Evolutionary conservation across 495 filamentous ascomycete species (phyloP).

Genomic region (Viridothelium virens): DNA sequence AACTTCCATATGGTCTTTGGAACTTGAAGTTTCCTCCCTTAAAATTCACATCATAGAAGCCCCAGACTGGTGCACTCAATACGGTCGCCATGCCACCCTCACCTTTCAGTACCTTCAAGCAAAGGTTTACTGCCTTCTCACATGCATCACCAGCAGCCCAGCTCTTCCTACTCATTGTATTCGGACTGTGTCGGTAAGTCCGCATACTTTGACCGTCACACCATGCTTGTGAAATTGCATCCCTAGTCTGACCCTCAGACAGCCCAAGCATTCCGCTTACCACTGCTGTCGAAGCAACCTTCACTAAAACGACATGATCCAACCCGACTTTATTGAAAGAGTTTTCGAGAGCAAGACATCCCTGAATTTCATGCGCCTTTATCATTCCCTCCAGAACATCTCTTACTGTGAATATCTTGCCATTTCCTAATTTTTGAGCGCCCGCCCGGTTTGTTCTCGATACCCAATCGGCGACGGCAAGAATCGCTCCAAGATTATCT

Average conservation of each 20-base stretch:
- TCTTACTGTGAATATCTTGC: conserved; percentile 75
- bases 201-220: conserved; percentile 92
- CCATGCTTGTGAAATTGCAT: conserved; percentile 94
- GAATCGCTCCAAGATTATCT: conserved; percentile 91
- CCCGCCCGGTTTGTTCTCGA: conserved; percentile 89
- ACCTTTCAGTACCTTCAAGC: conserved; percentile 85
- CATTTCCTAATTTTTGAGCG: conserved; percentile 60
- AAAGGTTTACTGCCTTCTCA: conserved; percentile 90
- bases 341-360: conserved; percentile 91
- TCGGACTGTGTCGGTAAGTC: conserved; percentile 93
- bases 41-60: conserved; percentile 97
- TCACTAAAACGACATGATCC: conserved; percentile 96
- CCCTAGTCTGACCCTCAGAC: conserved; percentile 80
- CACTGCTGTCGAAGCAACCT: conserved; percentile 91
- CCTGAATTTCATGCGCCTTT: conserved; percentile 99
- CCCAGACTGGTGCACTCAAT: conserved; percentile 87
- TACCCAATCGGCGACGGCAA: conserved; percentile 95
- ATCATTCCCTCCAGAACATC: conserved; percentile 98
- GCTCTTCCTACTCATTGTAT: conserved; percentile 98
- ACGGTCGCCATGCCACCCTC: conserved; percentile 88
- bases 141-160: conserved; percentile 98
- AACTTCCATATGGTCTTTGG: conserved; percentile 92
- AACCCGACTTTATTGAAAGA: conserved; percentile 97
- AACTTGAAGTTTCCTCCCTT: conserved; percentile 92
- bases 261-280: conserved; percentile 90